Evolutionary conservation across 345 rosid species (phyloP), one percentile per base, ranked within the genome.

Genomic region (Jatropha curcas): DNA sequence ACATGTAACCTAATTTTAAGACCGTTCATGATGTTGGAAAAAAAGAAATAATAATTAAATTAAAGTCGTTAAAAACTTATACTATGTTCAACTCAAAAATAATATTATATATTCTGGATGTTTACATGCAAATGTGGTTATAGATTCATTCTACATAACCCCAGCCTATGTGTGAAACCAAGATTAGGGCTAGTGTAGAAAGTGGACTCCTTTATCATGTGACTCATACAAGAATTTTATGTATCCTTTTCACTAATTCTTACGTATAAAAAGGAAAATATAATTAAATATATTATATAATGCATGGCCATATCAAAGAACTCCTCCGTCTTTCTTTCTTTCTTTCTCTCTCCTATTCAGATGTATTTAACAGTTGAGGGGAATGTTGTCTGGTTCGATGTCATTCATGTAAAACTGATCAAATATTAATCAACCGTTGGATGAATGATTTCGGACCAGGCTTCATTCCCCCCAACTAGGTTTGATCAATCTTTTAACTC

Each of bases 381-480:
- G 92, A 82, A 79, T 85, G 95, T 84, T 70, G 95, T 83, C 87
- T 92, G 95, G 92, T 82, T 82, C 97, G 97, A 91, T 76, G 82
- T 78, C 87, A 79, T 82, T 86, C 84, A 65, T 67, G 45, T 68
- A 51, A 65, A 66, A n/a, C n/a, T n/a, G 45, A 45, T 64, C 31
- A 20, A 48, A 41, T 30, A 4, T 25, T 1, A 4, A 1, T 24
- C 20, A 68, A 20, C 46, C 3, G 13, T 3, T 78, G 82, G 76
- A 79, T 77, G 82, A 77, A 79, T 77, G 94, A 82, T 87, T 80
- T 90, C 96, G 97, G 92, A 92, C 97, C 97, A 90, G 97, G 92
- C 94, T 87, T 88, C 96, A 90, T 92, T 90, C 96, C 97, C 92
- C 92, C 80, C 88, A 87, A 83, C 96, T 80, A 61, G 33, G 51